Conservation (phyloP, 1,284 basidiomycete species). For the Earliella scabrosa region DNA sequence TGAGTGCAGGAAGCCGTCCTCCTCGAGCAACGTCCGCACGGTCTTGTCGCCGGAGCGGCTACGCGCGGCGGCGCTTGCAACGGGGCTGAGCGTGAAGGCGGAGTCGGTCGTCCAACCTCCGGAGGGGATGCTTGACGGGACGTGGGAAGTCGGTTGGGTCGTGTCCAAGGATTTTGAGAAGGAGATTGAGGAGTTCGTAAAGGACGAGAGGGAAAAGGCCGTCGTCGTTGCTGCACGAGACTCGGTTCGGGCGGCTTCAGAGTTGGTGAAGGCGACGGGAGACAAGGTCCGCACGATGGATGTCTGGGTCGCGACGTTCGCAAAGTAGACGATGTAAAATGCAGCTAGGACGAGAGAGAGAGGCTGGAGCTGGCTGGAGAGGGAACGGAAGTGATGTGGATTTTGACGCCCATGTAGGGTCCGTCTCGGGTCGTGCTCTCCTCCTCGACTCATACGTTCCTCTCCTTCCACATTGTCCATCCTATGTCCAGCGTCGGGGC, state of each 20-base stretch:
- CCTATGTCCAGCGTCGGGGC: too few relatives aligned
- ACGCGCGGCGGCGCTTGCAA: slow-evolving; percentile 32
- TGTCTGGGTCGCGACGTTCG: slow-evolving; percentile 33
- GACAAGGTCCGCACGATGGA: slow-evolving; percentile 39
- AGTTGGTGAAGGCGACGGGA: slow-evolving; percentile 19
- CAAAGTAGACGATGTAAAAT: not conserved
- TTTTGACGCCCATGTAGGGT: too few relatives aligned
- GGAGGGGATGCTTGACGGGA: slow-evolving; percentile 39
- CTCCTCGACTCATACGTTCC: too few relatives aligned
- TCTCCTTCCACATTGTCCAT: too few relatives aligned
- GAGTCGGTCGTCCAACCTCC: slow-evolving; percentile 35
- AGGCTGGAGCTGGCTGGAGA: too few relatives aligned
- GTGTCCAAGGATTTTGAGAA: slow-evolving; percentile 23
- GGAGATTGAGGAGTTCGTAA: slow-evolving; percentile 27
- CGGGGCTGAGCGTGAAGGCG: slow-evolving; percentile 32
- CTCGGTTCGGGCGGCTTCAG: slow-evolving; percentile 24
- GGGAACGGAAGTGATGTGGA: too few relatives aligned
- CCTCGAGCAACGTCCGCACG: slow-evolving; percentile 44
- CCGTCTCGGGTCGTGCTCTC: too few relatives aligned
- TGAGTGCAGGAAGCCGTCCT: slow-evolving; percentile 38
- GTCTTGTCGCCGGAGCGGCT: slow-evolving; percentile 41
- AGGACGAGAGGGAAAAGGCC: slow-evolving; percentile 33
- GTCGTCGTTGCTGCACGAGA: slow-evolving; percentile 36
- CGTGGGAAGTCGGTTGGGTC: slow-evolving; percentile 40
- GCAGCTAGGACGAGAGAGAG: too few relatives aligned